phyloP scores from a whole-genome alignment of 2,329 filamentous ascomycete species.

The Sclerotinia glacialis region DNA sequence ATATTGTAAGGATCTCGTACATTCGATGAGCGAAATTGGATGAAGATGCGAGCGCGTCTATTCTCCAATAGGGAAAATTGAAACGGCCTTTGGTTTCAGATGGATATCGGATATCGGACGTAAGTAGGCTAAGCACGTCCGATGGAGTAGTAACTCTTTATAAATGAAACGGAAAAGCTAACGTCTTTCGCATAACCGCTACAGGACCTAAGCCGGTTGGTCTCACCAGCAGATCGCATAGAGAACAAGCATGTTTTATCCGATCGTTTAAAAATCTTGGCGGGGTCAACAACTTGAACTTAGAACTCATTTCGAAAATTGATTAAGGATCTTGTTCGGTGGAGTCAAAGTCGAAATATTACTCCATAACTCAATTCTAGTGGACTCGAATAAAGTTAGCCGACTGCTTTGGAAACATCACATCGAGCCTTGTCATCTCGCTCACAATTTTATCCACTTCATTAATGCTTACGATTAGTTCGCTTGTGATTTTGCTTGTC shows the following conservation, averaged over 20 bases:
- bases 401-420: conserved; percentile 10
- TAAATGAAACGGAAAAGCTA: conserved; percentile 4
- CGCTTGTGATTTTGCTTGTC: background rate
- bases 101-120: background rate
- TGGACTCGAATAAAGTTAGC: conserved; percentile 10
- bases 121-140: background rate
- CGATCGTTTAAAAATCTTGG: conserved; percentile 6
- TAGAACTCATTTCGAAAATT: conserved; percentile 4
- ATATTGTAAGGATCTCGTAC: background rate
- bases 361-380: background rate
- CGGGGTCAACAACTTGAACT: background rate
- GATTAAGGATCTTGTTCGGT: conserved; percentile 12
- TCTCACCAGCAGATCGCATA: background rate
- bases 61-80: background rate
- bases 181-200: background rate
- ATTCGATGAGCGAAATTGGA: conserved; percentile 12
- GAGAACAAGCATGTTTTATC: background rate
- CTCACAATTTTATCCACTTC: background rate
- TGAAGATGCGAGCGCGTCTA: background rate
- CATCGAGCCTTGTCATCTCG: conserved; percentile 12
- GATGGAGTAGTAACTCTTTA: background rate
- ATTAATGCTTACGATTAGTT: background rate
- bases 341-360: background rate
- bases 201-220: background rate
- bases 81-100: conserved; percentile 4